Percentiles rank a stretch among this genome's conserved stretches.
These are phyloP conservation scores for Curvularia eragrostidis DNA, from an alignment of 2,329 filamentous ascomycete genomes.

Conservation along the genomic window DNA sequence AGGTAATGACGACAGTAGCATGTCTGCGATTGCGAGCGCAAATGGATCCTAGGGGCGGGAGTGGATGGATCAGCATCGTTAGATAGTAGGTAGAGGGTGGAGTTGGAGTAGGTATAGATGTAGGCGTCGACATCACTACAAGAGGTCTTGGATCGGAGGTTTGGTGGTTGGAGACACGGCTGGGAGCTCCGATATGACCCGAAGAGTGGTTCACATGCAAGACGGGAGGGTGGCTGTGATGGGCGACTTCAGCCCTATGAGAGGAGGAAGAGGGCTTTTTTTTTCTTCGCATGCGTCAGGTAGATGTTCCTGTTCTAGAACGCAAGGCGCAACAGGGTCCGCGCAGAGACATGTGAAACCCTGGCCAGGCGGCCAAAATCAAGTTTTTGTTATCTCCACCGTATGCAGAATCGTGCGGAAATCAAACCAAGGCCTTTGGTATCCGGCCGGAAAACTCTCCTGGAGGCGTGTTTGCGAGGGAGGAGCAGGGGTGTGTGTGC, in stretches of 20 bases:
- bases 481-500: not conserved
- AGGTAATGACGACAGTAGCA: conserved; percentile 42
- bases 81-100: too few relatives aligned
- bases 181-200: conserved; percentile 18
- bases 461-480: not conserved
- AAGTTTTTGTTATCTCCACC: conserved; percentile 19
- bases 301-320: conserved; percentile 12
- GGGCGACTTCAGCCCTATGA: conserved; percentile 28
- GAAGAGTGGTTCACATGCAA: conserved; percentile 19
- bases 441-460: conserved; percentile 11
- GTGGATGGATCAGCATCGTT: conserved; percentile 2
- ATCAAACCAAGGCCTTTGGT: conserved; percentile 3
- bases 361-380: conserved; percentile 1
- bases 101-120: not conserved
- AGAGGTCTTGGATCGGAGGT: conserved; percentile 2
- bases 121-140: not conserved
- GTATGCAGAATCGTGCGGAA: conserved; percentile 8
- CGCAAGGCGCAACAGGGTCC: not conserved
- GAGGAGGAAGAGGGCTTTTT: conserved; percentile 1
- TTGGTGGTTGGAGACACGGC: conserved; percentile 3
- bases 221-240: not conserved
- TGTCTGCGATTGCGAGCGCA: conserved; percentile 34
- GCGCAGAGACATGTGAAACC: too few relatives aligned
- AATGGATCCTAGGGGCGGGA: conserved; percentile 15
- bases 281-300: conserved; percentile 11